These are phyloP conservation scores for Pholiota molesta DNA, from an alignment of 768 basidiomycete genomes.

Conservation along the genomic window DNA sequence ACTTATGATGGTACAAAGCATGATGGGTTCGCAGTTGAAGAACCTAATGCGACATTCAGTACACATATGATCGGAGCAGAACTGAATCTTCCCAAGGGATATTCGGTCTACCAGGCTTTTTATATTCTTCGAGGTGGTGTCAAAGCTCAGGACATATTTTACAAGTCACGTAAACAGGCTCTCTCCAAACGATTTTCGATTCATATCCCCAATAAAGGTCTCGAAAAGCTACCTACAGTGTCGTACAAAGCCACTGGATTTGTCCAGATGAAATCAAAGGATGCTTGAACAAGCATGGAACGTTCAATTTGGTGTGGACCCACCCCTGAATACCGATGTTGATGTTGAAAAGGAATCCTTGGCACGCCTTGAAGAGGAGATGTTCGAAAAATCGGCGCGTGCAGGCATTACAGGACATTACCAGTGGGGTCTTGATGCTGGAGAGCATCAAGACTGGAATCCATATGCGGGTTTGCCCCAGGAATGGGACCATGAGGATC, in stretches of 20 bases:
- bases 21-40: neutral
- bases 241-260: neutral
- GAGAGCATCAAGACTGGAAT: neutral
- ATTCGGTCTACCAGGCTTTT: neutral
- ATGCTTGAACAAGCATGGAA: neutral
- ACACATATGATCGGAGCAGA: neutral
- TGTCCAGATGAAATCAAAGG: neutral
- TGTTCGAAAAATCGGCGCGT: neutral
- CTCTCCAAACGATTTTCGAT: neutral
- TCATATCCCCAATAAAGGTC: neutral
- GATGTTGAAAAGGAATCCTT: neutral
- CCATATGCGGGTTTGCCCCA: neutral
- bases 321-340: neutral
- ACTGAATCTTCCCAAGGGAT: neutral
- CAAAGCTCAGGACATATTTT: neutral
- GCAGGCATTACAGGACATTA: neutral
- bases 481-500: neutral
- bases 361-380: neutral
- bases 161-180: neutral
- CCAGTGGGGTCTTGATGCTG: neutral
- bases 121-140: neutral
- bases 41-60: neutral
- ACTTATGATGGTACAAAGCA: conserved; percentile 11
- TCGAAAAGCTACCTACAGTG: neutral
- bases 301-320: neutral